A percentile compares a stretch with the other conserved stretches of the same genome.
Conservation (phyloP, 768 basidiomycete genomes). For the Clavulina sp. region DNA sequence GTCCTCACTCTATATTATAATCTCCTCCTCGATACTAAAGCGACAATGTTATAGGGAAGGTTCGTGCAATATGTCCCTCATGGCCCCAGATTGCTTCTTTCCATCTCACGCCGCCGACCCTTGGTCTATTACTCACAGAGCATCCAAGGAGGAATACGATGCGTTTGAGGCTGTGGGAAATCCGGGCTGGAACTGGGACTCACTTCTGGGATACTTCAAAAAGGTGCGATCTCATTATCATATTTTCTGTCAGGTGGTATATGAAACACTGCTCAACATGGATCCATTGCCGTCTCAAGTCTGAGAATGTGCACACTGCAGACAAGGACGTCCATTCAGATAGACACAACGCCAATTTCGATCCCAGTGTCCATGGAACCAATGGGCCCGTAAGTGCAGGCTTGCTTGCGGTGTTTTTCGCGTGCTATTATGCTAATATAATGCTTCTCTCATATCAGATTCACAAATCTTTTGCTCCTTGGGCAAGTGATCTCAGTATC, state of each 20-base stretch:
- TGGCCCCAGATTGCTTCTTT: too few species aligned
- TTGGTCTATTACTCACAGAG: not conserved
- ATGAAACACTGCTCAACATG: conserved; percentile 1
- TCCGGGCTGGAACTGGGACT: conserved; percentile 1
- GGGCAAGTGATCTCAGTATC: not conserved
- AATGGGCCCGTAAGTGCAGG: conserved; percentile 9
- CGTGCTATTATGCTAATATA: too few species aligned
- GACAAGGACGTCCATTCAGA: conserved; percentile 4
- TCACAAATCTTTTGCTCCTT: too few species aligned
- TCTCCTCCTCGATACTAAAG: too few species aligned
- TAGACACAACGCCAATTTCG: conserved; percentile 9
- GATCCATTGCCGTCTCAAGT: conserved; percentile 8
- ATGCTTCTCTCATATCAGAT: too few species aligned
- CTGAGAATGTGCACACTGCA: conserved; percentile 6
- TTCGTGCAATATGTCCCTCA: too few species aligned
- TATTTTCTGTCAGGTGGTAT: not conserved
- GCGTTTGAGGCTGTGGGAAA: not conserved
- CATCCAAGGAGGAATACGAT: conserved; percentile 10
- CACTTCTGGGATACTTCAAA: conserved; percentile 7
- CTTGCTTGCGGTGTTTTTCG: too few species aligned
- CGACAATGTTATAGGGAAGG: not conserved
- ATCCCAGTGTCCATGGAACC: conserved; percentile 4
- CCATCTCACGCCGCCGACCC: too few species aligned
- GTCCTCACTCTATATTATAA: not conserved
- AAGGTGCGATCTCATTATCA: conserved; percentile 4